Evolutionary conservation across 129 eudicot genomes (phyloP).

Genomic region (Oenanthe sinensis): DNA sequence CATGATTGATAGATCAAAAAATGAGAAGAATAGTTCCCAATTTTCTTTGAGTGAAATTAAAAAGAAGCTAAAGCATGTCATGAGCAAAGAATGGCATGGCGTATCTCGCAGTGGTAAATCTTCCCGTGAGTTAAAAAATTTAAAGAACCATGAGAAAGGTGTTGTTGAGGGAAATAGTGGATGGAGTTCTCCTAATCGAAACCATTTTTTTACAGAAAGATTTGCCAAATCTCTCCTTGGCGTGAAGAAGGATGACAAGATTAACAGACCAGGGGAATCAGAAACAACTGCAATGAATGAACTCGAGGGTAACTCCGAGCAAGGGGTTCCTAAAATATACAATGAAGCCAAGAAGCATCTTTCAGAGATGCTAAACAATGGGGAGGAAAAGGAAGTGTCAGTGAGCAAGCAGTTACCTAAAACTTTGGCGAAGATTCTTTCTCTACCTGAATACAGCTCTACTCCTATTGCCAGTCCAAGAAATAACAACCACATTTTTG

Average conservation of each 20-base stretch:
- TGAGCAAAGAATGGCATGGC: conserved; percentile 48
- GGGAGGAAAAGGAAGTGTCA: conserved; percentile 37
- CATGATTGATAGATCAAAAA: background rate
- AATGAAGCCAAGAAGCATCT: conserved; percentile 89
- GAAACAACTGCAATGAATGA: conserved; percentile 14
- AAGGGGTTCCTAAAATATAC: conserved; percentile 53
- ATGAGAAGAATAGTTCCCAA: conserved; percentile 20
- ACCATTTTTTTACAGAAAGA: conserved; percentile 66
- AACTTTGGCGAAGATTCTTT: conserved; percentile 69
- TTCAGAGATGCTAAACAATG: conserved; percentile 57
- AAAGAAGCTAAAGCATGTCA: conserved; percentile 48
- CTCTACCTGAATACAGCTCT: conserved; percentile 48
- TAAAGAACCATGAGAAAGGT: conserved; percentile 32
- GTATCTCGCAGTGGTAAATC: conserved; percentile 14
- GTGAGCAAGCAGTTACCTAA: conserved; percentile 41
- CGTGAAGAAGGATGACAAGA: conserved; percentile 33
- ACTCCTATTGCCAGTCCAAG: conserved; percentile 34
- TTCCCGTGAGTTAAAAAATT: conserved; percentile 9
- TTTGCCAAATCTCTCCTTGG: conserved; percentile 39
- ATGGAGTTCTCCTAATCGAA: conserved; percentile 74
- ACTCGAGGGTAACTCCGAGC: conserved; percentile 16
- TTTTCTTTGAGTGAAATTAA: conserved; percentile 24
- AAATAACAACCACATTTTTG: conserved; percentile 16
- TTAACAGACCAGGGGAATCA: conserved; percentile 27
- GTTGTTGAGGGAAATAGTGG: conserved; percentile 42